phyloP scores from a whole-genome alignment of 164 flowering plant species.

The Berberis vulgaris region DNA sequence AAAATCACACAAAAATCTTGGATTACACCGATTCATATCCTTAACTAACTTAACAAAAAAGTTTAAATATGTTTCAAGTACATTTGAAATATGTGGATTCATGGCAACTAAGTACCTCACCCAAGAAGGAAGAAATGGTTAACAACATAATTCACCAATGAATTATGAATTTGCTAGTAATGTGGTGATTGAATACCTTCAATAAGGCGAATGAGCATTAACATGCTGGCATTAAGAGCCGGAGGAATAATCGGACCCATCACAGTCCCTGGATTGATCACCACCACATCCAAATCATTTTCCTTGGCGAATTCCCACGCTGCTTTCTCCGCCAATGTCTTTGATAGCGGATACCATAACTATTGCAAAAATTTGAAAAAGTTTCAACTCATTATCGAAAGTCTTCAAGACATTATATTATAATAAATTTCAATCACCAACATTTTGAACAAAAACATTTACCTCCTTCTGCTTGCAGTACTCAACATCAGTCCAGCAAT shows the following conservation, averaged over 20 bases:
- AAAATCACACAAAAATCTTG: no score
- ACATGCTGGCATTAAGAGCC: conserved; percentile 70
- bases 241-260: conserved; percentile 89
- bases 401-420: no score
- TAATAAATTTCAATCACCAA: no score
- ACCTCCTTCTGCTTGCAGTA: conserved; percentile 67
- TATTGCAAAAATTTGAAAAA: conserved; percentile 8
- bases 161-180: no score
- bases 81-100: no score
- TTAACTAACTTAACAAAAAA: no score
- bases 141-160: no score
- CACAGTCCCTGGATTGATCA: conserved; percentile 79
- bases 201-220: conserved; percentile 61
- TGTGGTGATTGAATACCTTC: conserved; percentile 38
- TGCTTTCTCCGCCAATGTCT: conserved; percentile 82
- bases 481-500: conserved; percentile 80
- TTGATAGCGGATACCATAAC: conserved; percentile 87
- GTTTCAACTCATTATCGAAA: not conserved
- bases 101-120: no score
- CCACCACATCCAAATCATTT: conserved; percentile 66
- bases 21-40: no score
- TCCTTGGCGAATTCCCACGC: conserved; percentile 85
- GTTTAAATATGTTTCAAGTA: no score
- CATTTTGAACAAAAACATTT: conserved; percentile 6
- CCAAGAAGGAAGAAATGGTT: no score